These are phyloP conservation scores for Rutidosis leptorrhynchoides DNA, from an alignment of 129 eudicot genomes.

Conservation along the genomic window DNA sequence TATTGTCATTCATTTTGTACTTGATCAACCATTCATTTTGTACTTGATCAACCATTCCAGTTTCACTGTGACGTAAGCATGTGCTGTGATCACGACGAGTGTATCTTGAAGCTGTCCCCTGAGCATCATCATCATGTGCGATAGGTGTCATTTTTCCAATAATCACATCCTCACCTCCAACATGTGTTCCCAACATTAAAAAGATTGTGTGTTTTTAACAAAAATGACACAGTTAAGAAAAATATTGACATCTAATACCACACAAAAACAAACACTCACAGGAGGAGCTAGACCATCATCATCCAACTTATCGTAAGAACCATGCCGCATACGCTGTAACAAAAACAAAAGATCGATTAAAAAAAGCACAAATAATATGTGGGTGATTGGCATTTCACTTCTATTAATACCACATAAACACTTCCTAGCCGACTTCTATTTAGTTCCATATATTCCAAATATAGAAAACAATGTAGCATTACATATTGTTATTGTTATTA, in stretches of 20 bases:
- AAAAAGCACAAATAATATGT: background rate
- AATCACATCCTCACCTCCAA: constrained; percentile 93
- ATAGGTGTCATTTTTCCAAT: constrained; percentile 95
- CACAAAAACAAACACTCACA: constrained; percentile 49
- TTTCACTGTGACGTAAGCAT: constrained; percentile 92
- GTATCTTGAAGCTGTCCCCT: constrained; percentile 77
- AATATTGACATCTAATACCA: background rate
- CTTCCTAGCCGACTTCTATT: too few species aligned
- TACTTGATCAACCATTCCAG: constrained; percentile 93
- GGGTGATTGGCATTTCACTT: too few species aligned
- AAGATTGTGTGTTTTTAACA: background rate
- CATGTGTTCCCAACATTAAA: constrained; percentile 65
- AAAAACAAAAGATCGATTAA: background rate
- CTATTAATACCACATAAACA: too few species aligned
- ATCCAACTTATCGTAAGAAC: constrained; percentile 87
- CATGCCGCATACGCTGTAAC: constrained; percentile 93
- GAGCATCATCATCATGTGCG: constrained; percentile 80
- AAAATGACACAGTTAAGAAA: background rate
- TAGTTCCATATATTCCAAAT: too few species aligned
- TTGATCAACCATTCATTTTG: too few species aligned
- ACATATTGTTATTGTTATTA: too few species aligned
- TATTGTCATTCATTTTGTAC: too few species aligned
- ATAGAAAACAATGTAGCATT: too few species aligned
- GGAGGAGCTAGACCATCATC: constrained; percentile 97
- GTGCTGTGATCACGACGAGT: constrained; percentile 90